Evolutionary conservation across 176 grass and related monocot species (phyloP), one percentile per base, ranked within the genome.

Genomic region (Saccharum officinarum): DNA sequence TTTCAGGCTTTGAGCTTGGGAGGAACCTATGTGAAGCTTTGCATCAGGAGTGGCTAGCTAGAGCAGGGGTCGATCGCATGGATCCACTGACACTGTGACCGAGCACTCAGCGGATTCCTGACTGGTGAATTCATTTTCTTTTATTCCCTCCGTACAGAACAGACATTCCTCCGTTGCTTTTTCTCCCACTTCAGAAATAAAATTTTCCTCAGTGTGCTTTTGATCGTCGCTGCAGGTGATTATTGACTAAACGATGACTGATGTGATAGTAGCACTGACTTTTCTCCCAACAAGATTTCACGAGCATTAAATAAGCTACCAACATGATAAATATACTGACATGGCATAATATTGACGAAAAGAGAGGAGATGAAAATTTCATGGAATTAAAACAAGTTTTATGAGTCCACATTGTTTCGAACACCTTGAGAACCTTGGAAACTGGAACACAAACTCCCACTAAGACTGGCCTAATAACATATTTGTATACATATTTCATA

Each of bases 221-320:
- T 82, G 5, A 67, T 52, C 20, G 41, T 10, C 66, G 45, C 17
- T 38, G 42, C 63, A 59, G 55, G 57, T 76, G 23, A 45, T 60
- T 50, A 18, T 76, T 76, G 64, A 69, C 63, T 13, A 46, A 87
- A 47, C 46, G 79, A 87, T 46, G 61, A 52, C 44, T 81, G 69
- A 65, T 54, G 41, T 80, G 22, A 52, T 80, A 4, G 22, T n/a
- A 80, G 28, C 28, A 28, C 28, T 28, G 28, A 28, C 28, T 28
- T 28, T 28, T 28, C 28, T 28, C 28, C 28, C 28, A 28, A 28
- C 1, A 28, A 28, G 28, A 28, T 28, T 28, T 28, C 28, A 34
- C 33, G 4, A 20, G 50, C 17, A 20, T 54, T 18, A 54, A 18
- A 54, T 54, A 54, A 54, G 50, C 17, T 54, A 54, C 17, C 50